These are phyloP conservation scores for Botrytis hyacinthi DNA, from an alignment of 2,329 filamentous ascomycete genomes.

Conservation along the genomic window DNA sequence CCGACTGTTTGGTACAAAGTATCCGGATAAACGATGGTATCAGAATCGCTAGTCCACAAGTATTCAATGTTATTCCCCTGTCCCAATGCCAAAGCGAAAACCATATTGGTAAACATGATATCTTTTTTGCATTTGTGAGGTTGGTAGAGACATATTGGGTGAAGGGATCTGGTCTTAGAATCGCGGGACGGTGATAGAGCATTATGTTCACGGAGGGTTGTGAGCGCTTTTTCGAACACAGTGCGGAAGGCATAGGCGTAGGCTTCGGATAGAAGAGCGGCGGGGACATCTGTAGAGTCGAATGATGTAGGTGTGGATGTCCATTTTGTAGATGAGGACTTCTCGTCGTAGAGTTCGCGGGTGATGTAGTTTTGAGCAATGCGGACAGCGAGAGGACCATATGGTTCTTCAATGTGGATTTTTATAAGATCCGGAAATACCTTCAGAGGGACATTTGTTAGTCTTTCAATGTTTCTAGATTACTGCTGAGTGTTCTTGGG, in stretches of 20 bases:
- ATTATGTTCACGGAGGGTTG: conserved; percentile 21
- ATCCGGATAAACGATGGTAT: conserved; percentile 30
- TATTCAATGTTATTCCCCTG: conserved; percentile 39
- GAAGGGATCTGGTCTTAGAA: conserved; percentile 3
- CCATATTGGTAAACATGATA: conserved; percentile 42
- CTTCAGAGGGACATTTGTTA: not conserved
- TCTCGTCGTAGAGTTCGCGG: conserved; percentile 21
- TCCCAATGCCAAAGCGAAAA: conserved; percentile 39
- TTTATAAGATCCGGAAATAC: conserved; percentile 25
- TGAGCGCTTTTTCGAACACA: conserved; percentile 23
- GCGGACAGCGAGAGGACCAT: conserved; percentile 24
- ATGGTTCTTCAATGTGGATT: conserved; percentile 27
- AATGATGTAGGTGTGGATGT: not conserved
- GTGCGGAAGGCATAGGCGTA: conserved; percentile 23
- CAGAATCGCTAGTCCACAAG: conserved; percentile 42
- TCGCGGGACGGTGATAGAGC: conserved; percentile 9
- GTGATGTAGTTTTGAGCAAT: conserved; percentile 24
- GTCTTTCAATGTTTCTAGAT: not conserved
- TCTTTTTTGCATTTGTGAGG: conserved; percentile 43
- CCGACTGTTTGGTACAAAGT: conserved; percentile 32
- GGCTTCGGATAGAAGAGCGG: conserved; percentile 22
- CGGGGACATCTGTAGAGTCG: conserved; percentile 17
- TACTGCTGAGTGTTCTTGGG: not conserved
- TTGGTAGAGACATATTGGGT: conserved; percentile 39
- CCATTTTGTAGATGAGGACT: conserved; percentile 14